These are phyloP conservation scores for Raddia guianensis DNA, from an alignment of 176 grass and related monocot species.

Conservation along the genomic window DNA sequence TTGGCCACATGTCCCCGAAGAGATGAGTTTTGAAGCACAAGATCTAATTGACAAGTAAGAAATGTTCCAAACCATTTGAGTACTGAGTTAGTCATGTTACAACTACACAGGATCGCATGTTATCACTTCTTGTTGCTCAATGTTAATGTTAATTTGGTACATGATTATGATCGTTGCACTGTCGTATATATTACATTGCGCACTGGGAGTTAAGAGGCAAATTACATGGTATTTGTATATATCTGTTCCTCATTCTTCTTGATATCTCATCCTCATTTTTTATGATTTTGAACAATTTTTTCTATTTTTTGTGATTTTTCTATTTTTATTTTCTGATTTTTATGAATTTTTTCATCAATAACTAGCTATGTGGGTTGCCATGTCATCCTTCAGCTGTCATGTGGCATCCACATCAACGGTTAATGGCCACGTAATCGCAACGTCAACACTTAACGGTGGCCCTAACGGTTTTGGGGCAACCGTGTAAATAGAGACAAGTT, in stretches of 20 bases:
- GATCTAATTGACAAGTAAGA: constrained; percentile 99
- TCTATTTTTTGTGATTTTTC: too few relatives aligned
- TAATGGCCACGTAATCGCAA: too few relatives aligned
- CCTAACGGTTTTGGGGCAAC: too few relatives aligned
- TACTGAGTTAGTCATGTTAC: constrained; percentile 32
- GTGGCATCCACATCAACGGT: too few relatives aligned
- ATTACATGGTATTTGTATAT: constrained; percentile 14
- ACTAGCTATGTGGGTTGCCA: too few relatives aligned
- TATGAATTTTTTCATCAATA: too few relatives aligned
- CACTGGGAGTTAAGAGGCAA: neutral
- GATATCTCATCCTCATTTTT: neutral
- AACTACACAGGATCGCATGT: constrained; percentile 4
- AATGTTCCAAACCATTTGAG: constrained; percentile 31
- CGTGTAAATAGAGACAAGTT: too few relatives aligned
- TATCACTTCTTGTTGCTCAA: constrained; percentile 23
- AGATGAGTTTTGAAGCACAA: constrained; percentile 81
- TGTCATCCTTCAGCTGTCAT: too few relatives aligned
- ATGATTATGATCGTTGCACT: constrained; percentile 17
- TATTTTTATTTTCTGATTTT: too few relatives aligned
- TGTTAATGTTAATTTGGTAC: constrained; percentile 21
- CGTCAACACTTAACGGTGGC: too few relatives aligned
- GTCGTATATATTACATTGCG: neutral
- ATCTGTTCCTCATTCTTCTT: constrained; percentile 21
- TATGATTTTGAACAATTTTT: too few relatives aligned
- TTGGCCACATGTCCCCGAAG: constrained; percentile 90